Percentiles rank a stretch among this genome's conserved stretches.
phyloP scores from a whole-genome alignment of 1,284 basidiomycete genomes.

The Trametes hirsuta region DNA sequence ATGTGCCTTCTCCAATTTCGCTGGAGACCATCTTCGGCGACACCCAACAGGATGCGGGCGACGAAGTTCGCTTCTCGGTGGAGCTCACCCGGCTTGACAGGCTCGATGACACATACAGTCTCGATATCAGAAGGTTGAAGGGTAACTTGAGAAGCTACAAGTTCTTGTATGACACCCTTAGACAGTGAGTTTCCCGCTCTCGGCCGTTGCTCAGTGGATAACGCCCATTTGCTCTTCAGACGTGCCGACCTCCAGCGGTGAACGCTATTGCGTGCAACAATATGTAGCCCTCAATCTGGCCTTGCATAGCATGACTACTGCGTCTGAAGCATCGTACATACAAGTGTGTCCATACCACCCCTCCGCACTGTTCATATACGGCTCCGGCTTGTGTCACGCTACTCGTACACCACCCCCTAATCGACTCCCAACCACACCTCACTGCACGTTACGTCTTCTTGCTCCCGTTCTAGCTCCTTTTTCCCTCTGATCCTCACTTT shows the following conservation, averaged over 20 bases:
- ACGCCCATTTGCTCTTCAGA: constrained; percentile 34
- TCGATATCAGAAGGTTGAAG: constrained; percentile 90
- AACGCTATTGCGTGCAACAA: not conserved
- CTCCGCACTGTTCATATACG: constrained; percentile 14
- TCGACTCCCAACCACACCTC: not conserved
- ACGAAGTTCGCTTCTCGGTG: constrained; percentile 92
- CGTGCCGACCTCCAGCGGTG: constrained; percentile 50
- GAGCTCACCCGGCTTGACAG: constrained; percentile 89
- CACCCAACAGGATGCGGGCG: constrained; percentile 75
- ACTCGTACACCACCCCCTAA: constrained; percentile 12
- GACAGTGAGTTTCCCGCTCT: constrained; percentile 62
- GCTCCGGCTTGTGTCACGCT: constrained; percentile 12
- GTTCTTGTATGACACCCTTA: constrained; percentile 88
- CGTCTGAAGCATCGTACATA: constrained; percentile 14
- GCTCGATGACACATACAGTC: constrained; percentile 83
- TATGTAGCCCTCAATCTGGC: not conserved
- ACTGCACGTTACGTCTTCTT: not conserved
- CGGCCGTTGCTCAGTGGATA: not conserved
- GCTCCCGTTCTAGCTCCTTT: not conserved
- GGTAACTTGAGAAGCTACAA: constrained; percentile 95
- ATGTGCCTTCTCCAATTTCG: constrained; percentile 29
- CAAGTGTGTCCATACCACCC: constrained; percentile 20
- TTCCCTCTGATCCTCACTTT: not conserved
- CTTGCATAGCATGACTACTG: constrained; percentile 13
- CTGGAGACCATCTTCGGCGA: constrained; percentile 80